phyloP scores from a whole-genome alignment of 345 rosid genomes.

The Pelargonium nanum region DNA sequence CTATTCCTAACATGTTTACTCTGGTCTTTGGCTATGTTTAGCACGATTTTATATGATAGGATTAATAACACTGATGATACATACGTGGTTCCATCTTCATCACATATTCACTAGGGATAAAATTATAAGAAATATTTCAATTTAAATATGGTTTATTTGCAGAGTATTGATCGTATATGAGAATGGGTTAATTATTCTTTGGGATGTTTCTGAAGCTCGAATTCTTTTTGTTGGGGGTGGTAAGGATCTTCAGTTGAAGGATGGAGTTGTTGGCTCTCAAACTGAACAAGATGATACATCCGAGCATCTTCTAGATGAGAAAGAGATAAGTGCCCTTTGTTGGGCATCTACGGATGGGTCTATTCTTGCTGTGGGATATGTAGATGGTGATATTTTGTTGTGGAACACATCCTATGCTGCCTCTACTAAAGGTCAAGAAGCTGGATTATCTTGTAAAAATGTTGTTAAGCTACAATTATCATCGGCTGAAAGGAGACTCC shows the following conservation, averaged over 20 bases:
- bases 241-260: slow-evolving; percentile 49
- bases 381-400: slow-evolving; percentile 64
- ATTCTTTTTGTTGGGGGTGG: slow-evolving; percentile 48
- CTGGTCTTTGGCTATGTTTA: background rate
- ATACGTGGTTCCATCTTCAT: background rate
- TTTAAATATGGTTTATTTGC: slow-evolving; percentile 17
- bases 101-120: background rate
- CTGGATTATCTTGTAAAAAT: slow-evolving; percentile 24
- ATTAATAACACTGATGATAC: background rate
- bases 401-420: slow-evolving; percentile 40
- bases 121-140: background rate
- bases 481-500: slow-evolving; percentile 52
- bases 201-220: slow-evolving; percentile 48
- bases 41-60: background rate
- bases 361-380: slow-evolving; percentile 55
- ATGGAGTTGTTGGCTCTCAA: slow-evolving; percentile 21
- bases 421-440: slow-evolving; percentile 22
- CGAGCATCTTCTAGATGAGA: slow-evolving; percentile 26
- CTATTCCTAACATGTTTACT: background rate
- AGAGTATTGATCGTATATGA: slow-evolving; percentile 58
- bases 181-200: slow-evolving; percentile 50
- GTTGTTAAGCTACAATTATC: slow-evolving; percentile 51
- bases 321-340: slow-evolving; percentile 64
- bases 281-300: slow-evolving; percentile 17
- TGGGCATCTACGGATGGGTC: slow-evolving; percentile 68